Conservation (phyloP, 768 basidiomycete genomes). For the Lactarius trivialis region DNA sequence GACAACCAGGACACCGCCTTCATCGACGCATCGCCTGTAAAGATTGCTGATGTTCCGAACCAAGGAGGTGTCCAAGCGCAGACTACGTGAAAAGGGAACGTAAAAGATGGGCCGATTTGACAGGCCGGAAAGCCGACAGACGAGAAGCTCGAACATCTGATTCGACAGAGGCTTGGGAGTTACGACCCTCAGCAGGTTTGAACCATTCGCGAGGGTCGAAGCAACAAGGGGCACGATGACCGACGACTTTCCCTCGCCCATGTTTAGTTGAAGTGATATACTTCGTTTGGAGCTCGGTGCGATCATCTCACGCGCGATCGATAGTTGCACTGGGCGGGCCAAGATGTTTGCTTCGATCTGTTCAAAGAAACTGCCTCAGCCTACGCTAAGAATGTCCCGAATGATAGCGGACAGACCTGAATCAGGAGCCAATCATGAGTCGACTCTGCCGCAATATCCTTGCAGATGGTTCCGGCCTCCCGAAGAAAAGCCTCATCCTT, state of each 20-base stretch:
- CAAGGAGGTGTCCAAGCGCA: constrained; percentile 24
- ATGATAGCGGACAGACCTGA: constrained; percentile 2
- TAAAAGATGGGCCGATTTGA: constrained; percentile 42
- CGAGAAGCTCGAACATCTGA: constrained; percentile 47
- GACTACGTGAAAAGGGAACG: constrained; percentile 44
- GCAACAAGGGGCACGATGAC: constrained; percentile 45
- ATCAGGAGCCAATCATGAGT: constrained; percentile 14
- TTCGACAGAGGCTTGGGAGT: constrained; percentile 41
- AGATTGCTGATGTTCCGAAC: constrained; percentile 28
- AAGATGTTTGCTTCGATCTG: constrained; percentile 43
- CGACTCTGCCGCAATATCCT: not conserved
- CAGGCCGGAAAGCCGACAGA: constrained; percentile 39
- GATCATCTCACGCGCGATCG: constrained; percentile 44
- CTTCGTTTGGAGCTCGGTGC: constrained; percentile 33
- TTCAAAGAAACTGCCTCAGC: not conserved
- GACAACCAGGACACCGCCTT: constrained; percentile 39
- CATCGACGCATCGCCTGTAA: constrained; percentile 34
- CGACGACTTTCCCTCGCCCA: constrained; percentile 52
- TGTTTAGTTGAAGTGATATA: constrained; percentile 44
- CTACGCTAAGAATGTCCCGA: too few relatives aligned
- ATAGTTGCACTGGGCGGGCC: constrained; percentile 37
- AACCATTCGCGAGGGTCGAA: constrained; percentile 37
- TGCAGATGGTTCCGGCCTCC: not conserved
- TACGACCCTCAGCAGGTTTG: constrained; percentile 41
- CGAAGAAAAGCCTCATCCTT: constrained; percentile 1